These are phyloP conservation scores for Sophora flavescens DNA, from an alignment of 306 rosid species.

Conservation along the genomic window DNA sequence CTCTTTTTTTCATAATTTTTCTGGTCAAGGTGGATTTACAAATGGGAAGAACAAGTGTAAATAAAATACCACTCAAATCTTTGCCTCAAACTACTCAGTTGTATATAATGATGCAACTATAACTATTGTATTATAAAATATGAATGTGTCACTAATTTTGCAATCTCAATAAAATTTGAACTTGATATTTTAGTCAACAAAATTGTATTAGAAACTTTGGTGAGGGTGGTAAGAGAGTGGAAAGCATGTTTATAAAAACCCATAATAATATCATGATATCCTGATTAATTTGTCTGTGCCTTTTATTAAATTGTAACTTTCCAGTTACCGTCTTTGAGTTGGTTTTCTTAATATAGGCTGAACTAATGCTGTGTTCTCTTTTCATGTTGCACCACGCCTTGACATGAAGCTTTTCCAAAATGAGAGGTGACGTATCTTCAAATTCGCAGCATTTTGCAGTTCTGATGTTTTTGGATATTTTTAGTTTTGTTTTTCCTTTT, in stretches of 20 bases:
- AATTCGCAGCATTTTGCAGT: slow-evolving; percentile 29
- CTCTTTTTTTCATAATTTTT: neutral
- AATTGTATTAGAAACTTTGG: neutral
- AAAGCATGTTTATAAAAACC: slow-evolving; percentile 14
- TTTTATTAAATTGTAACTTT: slow-evolving; percentile 32
- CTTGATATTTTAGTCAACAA: slow-evolving; percentile 10
- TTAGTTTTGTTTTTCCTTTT: slow-evolving; percentile 40
- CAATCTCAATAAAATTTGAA: slow-evolving; percentile 25
- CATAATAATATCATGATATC: slow-evolving; percentile 17
- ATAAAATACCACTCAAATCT: neutral
- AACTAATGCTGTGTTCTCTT: slow-evolving; percentile 55
- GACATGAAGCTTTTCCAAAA: slow-evolving; percentile 82
- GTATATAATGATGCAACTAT: slow-evolving; percentile 16
- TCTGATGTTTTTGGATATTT: slow-evolving; percentile 9
- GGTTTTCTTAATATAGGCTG: slow-evolving; percentile 40
- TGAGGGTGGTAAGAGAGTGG: slow-evolving; percentile 6
- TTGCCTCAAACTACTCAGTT: neutral
- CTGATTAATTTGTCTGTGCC: neutral
- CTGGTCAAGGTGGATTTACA: neutral
- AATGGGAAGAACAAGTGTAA: too few species aligned
- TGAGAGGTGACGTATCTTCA: slow-evolving; percentile 75
- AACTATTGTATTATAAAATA: neutral
- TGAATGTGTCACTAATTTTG: neutral
- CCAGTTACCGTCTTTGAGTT: slow-evolving; percentile 45
- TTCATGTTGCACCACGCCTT: slow-evolving; percentile 46